Evolutionary conservation across 2,329 filamentous ascomycete species (phyloP).

Genomic region (Incumbomyces delicatus): DNA sequence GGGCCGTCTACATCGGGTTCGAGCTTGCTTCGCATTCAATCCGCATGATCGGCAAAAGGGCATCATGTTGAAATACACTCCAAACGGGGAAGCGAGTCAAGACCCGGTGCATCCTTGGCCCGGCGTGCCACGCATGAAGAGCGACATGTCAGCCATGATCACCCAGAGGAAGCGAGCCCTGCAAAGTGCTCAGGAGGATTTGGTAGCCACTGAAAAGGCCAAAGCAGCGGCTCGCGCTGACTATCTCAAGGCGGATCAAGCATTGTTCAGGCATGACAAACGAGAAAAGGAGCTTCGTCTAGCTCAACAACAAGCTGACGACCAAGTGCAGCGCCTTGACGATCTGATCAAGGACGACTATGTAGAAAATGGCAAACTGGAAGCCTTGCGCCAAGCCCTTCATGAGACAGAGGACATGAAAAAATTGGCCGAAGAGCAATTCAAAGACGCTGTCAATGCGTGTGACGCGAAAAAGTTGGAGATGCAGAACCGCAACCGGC

Average conservation of each 20-base stretch:
- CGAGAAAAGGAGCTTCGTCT: slow-evolving; percentile 42
- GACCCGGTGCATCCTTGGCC: slow-evolving; percentile 45
- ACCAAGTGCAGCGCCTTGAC: slow-evolving; percentile 56
- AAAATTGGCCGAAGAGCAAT: slow-evolving; percentile 34
- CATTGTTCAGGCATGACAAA: slow-evolving; percentile 41
- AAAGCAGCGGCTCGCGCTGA: slow-evolving; percentile 40
- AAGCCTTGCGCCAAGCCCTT: slow-evolving; percentile 49
- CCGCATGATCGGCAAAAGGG: slow-evolving; percentile 56
- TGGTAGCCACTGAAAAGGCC: slow-evolving; percentile 43
- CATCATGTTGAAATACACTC: slow-evolving; percentile 46
- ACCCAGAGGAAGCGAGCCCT: slow-evolving; percentile 41
- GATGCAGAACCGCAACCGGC: slow-evolving; percentile 30
- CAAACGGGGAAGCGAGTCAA: slow-evolving; percentile 40
- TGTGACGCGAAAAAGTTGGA: slow-evolving; percentile 34
- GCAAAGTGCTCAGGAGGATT: slow-evolving; percentile 45
- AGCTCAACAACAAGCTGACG: slow-evolving; percentile 50
- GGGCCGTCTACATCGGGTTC: slow-evolving; percentile 54
- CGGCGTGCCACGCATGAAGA: slow-evolving; percentile 63
- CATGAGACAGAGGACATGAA: slow-evolving; percentile 45
- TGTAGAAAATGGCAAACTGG: slow-evolving; percentile 56
- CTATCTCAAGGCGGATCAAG: slow-evolving; percentile 40
- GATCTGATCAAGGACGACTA: slow-evolving; percentile 50
- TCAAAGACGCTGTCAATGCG: slow-evolving; percentile 39
- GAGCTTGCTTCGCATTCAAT: slow-evolving; percentile 51
- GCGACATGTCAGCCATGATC: slow-evolving; percentile 61